phyloP scores from a whole-genome alignment of 2,329 filamentous ascomycete species.

The Pseudohalonectria lignicola region DNA sequence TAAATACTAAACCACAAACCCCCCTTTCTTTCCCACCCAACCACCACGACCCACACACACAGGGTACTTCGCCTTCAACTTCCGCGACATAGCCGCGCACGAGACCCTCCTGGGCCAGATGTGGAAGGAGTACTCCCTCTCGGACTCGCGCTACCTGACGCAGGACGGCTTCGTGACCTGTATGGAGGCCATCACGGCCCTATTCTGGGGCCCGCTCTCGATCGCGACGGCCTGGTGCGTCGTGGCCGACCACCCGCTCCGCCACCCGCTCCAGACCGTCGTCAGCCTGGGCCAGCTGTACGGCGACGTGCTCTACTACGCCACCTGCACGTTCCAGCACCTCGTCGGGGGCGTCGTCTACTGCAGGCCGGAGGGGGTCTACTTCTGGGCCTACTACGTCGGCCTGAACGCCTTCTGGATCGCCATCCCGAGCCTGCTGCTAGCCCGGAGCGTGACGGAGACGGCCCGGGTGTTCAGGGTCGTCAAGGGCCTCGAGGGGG shows the following conservation, averaged over 20 bases:
- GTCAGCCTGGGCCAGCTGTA: slow-evolving; percentile 38
- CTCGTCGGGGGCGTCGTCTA: slow-evolving; percentile 25
- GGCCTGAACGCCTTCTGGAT: slow-evolving; percentile 43
- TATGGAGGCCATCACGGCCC: slow-evolving; percentile 43
- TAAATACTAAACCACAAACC: too few species aligned
- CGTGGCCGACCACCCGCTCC: slow-evolving; percentile 28
- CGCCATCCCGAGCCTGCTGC: slow-evolving; percentile 28
- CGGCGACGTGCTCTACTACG: slow-evolving; percentile 40
- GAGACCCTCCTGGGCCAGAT: slow-evolving; percentile 37
- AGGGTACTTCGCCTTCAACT: slow-evolving; percentile 39
- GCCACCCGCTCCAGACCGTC: slow-evolving; percentile 35
- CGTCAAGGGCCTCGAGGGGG: not conserved
- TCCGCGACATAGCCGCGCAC: slow-evolving; percentile 24
- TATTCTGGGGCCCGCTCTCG: slow-evolving; percentile 41
- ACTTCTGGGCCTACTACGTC: slow-evolving; percentile 43
- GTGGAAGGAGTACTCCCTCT: slow-evolving; percentile 48
- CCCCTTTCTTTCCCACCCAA: not conserved
- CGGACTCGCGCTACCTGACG: slow-evolving; percentile 44
- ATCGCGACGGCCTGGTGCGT: slow-evolving; percentile 34
- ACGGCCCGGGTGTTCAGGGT: slow-evolving; percentile 2
- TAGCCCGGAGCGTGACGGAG: slow-evolving; percentile 17
- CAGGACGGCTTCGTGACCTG: slow-evolving; percentile 41
- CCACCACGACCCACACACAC: not conserved
- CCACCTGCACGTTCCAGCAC: slow-evolving; percentile 31
- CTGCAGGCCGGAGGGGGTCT: slow-evolving; percentile 37